These are phyloP conservation scores for Xerocomus amazonicus DNA, from an alignment of 1,284 basidiomycete genomes.

Conservation along the genomic window DNA sequence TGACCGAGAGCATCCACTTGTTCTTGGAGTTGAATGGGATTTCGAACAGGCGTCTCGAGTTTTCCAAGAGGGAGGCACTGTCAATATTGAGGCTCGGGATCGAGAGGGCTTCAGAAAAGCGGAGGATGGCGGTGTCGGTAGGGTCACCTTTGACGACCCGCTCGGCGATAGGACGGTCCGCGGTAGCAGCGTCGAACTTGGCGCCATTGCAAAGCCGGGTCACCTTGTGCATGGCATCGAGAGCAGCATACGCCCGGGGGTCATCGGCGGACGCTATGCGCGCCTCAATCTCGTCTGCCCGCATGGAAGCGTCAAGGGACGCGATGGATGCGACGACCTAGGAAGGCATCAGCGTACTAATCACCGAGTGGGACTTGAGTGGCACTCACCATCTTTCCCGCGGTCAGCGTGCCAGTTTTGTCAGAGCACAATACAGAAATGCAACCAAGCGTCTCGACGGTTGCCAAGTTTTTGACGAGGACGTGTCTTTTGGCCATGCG, in stretches of 20 bases:
- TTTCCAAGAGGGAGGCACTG: slow-evolving; percentile 24
- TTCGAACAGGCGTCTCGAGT: slow-evolving; percentile 35
- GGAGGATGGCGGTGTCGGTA: slow-evolving; percentile 60
- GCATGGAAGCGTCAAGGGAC: slow-evolving; percentile 38
- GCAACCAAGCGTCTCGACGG: slow-evolving; percentile 57
- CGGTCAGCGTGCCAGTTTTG: slow-evolving; percentile 50
- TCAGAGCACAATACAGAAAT: slow-evolving; percentile 58
- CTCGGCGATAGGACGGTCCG: slow-evolving; percentile 36
- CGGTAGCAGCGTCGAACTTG: slow-evolving; percentile 43
- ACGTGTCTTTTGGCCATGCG: slow-evolving; percentile 51
- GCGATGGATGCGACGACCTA: slow-evolving; percentile 43
- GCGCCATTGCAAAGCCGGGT: slow-evolving; percentile 63
- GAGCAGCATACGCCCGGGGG: slow-evolving; percentile 17
- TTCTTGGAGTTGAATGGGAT: no score
- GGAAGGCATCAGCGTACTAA: neutral
- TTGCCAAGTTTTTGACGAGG: slow-evolving; percentile 57
- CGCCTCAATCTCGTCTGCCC: slow-evolving; percentile 28
- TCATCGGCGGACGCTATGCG: slow-evolving; percentile 15
- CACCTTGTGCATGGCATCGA: slow-evolving; percentile 41
- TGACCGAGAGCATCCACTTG: no score
- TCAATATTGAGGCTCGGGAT: slow-evolving; percentile 21
- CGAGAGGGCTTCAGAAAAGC: slow-evolving; percentile 50
- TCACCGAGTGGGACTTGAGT: neutral
- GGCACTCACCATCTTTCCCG: slow-evolving; percentile 37
- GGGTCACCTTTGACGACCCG: slow-evolving; percentile 59